Conservation (phyloP, 768 basidiomycete species). For the Kwoniella pini region DNA sequence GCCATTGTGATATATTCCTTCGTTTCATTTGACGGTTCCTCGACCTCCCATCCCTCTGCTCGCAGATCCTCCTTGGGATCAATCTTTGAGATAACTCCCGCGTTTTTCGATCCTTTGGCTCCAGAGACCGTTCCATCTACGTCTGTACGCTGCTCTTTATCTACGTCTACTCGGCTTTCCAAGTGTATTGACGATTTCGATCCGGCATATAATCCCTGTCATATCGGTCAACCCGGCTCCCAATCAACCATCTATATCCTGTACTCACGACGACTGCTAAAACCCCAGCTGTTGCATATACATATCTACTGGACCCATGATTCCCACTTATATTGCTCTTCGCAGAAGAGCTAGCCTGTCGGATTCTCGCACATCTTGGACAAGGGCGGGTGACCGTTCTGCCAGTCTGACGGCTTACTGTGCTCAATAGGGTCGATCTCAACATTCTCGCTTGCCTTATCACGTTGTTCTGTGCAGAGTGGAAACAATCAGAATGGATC, state of each 20-base stretch:
- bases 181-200: background rate
- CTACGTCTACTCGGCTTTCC: background rate
- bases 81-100: background rate
- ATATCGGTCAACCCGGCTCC: background rate
- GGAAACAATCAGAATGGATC: too few species aligned
- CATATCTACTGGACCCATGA: too few species aligned
- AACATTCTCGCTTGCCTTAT: too few species aligned
- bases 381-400: too few species aligned
- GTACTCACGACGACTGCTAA: background rate
- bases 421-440: too few species aligned
- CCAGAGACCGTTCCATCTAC: constrained; percentile 1
- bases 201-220: background rate
- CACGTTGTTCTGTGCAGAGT: too few species aligned
- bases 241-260: background rate
- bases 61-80: background rate
- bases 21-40: background rate
- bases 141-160: constrained; percentile 4
- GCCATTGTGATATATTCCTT: constrained; percentile 15
- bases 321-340: too few species aligned
- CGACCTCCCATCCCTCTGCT: background rate
- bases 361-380: too few species aligned
- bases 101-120: constrained; percentile 2
- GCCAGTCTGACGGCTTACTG: too few species aligned
- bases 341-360: too few species aligned
- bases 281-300: background rate